phyloP scores from a whole-genome alignment of 495 filamentous ascomycete species.

The Aspergillus avenaceus region DNA sequence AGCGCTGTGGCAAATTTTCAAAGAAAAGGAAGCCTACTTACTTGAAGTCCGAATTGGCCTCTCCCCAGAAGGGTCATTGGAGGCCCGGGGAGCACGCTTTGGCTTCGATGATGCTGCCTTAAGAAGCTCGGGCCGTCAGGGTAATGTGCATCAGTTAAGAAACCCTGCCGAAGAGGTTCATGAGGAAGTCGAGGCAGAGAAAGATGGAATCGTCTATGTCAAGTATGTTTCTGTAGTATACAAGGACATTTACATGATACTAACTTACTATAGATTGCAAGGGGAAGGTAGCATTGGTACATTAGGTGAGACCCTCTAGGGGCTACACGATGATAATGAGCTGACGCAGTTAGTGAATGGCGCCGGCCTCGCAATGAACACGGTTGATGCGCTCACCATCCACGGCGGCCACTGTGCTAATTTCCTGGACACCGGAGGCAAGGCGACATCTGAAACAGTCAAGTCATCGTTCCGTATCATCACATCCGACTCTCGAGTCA shows the following conservation, averaged over 20 bases:
- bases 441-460: conserved; percentile 82
- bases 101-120: conserved; percentile 79
- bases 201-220: conserved; percentile 71
- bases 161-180: conserved; percentile 47
- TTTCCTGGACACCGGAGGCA: conserved; percentile 88
- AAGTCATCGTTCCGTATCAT: conserved; percentile 71
- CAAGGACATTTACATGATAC: background rate
- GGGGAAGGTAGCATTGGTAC: conserved; percentile 63
- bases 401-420: conserved; percentile 67
- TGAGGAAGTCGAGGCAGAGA: conserved; percentile 63
- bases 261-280: conserved; percentile 28
- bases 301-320: conserved; percentile 35
- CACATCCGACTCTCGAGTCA: conserved; percentile 65
- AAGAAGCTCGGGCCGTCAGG: conserved; percentile 59
- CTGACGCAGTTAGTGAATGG: conserved; percentile 60
- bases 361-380: conserved; percentile 91
- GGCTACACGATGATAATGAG: background rate
- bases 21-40: conserved; percentile 62
- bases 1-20: conserved; percentile 57
- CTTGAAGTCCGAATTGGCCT: conserved; percentile 47
- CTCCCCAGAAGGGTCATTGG: conserved; percentile 34
- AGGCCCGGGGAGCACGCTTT: conserved; percentile 51
- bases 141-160: conserved; percentile 56
- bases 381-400: conserved; percentile 68
- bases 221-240: conserved; percentile 31